Evolutionary conservation across 1,284 basidiomycete genomes (phyloP).

Genomic region (Pseudozyma pruni): DNA sequence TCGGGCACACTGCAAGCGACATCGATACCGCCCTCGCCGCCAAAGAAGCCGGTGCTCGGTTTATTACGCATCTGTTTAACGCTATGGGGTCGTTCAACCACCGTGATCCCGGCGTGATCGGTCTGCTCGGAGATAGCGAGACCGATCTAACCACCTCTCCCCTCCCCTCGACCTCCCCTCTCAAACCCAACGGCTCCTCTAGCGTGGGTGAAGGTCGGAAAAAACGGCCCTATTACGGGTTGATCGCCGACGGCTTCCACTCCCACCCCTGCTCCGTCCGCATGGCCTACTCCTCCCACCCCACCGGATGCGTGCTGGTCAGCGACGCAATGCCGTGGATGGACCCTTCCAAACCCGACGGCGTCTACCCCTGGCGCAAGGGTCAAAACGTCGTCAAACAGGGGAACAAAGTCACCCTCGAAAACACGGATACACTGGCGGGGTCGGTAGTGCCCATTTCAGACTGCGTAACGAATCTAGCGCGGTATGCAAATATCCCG

Average conservation of each 20-base stretch:
- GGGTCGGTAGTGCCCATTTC: constrained; percentile 79
- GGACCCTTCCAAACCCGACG: constrained; percentile 83
- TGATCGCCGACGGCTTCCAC: constrained; percentile 91
- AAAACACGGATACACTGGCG: constrained; percentile 85
- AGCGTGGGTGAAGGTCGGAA: background rate
- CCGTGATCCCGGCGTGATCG: constrained; percentile 74
- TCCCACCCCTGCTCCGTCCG: constrained; percentile 88
- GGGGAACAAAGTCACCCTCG: constrained; percentile 81
- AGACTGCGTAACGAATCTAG: constrained; percentile 83
- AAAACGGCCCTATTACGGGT: constrained; percentile 76
- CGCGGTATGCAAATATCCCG: constrained; percentile 81
- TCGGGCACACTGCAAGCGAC: constrained; percentile 82
- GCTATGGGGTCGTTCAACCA: constrained; percentile 89
- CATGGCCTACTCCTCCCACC: constrained; percentile 82
- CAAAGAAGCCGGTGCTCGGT: constrained; percentile 77
- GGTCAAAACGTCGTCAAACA: constrained; percentile 81
- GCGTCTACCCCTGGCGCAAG: constrained; percentile 86
- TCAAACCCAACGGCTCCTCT: background rate
- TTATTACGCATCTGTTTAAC: constrained; percentile 92
- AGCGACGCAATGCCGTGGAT: constrained; percentile 90
- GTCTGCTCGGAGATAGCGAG: constrained; percentile 78
- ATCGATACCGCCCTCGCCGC: constrained; percentile 77
- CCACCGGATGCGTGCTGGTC: constrained; percentile 85
- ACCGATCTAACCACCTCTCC: constrained; percentile 23
- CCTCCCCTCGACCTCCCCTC: background rate